Evolutionary conservation across 2,329 filamentous ascomycete species (phyloP).

Genomic region (Decorospora gaudefroyi): DNA sequence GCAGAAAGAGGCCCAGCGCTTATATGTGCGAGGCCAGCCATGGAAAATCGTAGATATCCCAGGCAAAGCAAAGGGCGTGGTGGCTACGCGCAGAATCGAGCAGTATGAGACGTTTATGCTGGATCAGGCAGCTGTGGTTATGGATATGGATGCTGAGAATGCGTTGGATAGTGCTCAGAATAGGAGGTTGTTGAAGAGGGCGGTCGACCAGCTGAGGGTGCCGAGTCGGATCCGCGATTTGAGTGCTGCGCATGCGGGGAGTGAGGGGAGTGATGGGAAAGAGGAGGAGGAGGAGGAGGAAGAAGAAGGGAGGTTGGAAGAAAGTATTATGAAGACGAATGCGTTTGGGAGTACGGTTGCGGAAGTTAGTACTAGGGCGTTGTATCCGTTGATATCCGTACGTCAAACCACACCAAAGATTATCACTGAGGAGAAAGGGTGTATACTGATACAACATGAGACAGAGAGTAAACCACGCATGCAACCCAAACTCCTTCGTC

Average conservation of each 20-base stretch:
- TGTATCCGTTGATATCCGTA: slow-evolving; percentile 31
- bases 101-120: slow-evolving; percentile 34
- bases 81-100: slow-evolving; percentile 23
- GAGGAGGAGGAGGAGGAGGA: slow-evolving; percentile 1
- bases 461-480: slow-evolving; percentile 33
- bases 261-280: background rate
- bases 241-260: slow-evolving; percentile 18
- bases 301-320: slow-evolving; percentile 13
- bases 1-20: slow-evolving; percentile 6
- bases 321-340: slow-evolving; percentile 32
- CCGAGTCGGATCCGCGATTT: slow-evolving; percentile 19
- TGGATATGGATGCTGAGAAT: slow-evolving; percentile 17
- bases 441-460: no score
- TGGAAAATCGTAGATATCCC: slow-evolving; percentile 21
- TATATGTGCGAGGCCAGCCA: slow-evolving; percentile 9
- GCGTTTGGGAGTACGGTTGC: slow-evolving; percentile 27
- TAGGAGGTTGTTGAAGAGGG: slow-evolving; percentile 14
- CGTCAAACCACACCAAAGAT: background rate
- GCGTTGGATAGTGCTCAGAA: slow-evolving; percentile 3
- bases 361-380: slow-evolving; percentile 13
- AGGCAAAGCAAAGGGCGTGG: slow-evolving; percentile 31
- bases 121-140: slow-evolving; percentile 26
- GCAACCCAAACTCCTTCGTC: slow-evolving; percentile 30
- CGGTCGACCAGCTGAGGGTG: slow-evolving; percentile 16
- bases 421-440: no score